Conservation (phyloP, 23 red algal genomes). For the Gracilaria vermiculophylla region DNA sequence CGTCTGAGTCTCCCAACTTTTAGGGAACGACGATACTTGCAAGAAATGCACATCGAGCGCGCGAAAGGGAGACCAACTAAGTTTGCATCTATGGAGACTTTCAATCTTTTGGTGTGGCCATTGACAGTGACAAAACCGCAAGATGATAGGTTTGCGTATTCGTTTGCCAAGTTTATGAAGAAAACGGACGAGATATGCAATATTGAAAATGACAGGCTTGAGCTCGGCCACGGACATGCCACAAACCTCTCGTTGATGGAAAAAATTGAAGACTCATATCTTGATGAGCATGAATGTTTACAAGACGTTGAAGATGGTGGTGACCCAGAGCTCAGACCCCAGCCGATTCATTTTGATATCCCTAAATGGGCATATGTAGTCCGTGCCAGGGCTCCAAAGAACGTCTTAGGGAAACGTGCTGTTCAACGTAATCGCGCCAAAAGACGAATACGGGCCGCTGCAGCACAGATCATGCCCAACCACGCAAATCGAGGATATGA, state of each 20-base stretch:
- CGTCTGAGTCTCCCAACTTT: constrained; percentile 56
- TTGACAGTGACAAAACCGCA: constrained; percentile 14
- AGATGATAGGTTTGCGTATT: neutral
- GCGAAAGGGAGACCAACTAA: constrained; percentile 10
- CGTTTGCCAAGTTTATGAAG: constrained; percentile 7
- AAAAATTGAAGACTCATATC: too few species aligned
- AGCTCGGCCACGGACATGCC: neutral
- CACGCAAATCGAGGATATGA: constrained; percentile 53
- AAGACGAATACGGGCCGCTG: constrained; percentile 49
- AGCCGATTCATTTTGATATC: neutral
- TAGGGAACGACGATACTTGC: constrained; percentile 43
- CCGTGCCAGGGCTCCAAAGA: constrained; percentile 26
- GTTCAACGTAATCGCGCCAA: constrained; percentile 52
- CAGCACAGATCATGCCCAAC: constrained; percentile 33
- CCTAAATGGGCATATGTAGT: constrained; percentile 58
- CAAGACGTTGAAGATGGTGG: neutral
- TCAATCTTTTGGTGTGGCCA: constrained; percentile 40
- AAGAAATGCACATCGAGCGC: constrained; percentile 23
- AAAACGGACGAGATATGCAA: neutral
- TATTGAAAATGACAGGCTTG: neutral
- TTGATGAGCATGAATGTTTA: neutral
- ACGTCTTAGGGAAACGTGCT: constrained; percentile 54
- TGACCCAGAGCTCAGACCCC: neutral
- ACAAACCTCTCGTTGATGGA: neutral
- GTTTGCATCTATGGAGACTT: neutral